These are phyloP conservation scores for Diplodia intermedia DNA, from an alignment of 2,329 filamentous ascomycete genomes.

Conservation along the genomic window DNA sequence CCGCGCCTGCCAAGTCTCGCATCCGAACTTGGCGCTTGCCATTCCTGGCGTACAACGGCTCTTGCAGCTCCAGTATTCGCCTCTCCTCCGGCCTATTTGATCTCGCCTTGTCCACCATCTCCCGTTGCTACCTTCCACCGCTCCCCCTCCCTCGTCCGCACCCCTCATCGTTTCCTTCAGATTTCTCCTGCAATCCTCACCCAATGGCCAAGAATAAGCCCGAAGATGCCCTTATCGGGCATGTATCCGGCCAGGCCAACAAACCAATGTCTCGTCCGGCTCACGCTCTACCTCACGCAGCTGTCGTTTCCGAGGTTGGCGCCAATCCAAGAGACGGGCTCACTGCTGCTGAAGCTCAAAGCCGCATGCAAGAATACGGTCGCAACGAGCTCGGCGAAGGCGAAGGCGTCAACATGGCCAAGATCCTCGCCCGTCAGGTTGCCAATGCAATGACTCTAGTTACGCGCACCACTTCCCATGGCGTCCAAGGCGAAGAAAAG, in stretches of 20 bases:
- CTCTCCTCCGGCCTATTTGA: slow-evolving; percentile 26
- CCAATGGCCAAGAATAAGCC: neutral
- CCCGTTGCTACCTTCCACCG: neutral
- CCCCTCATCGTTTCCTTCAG: neutral
- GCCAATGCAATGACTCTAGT: slow-evolving; percentile 81
- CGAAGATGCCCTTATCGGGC: slow-evolving; percentile 40
- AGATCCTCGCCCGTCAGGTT: slow-evolving; percentile 74
- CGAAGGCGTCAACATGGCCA: slow-evolving; percentile 71
- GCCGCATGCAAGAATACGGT: slow-evolving; percentile 67
- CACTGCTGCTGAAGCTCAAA: slow-evolving; percentile 63
- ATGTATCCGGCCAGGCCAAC: slow-evolving; percentile 56
- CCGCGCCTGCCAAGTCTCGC: neutral
- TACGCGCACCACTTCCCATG: slow-evolving; percentile 34
- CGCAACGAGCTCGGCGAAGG: slow-evolving; percentile 74
- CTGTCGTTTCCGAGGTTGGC: slow-evolving; percentile 63
- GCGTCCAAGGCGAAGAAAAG: slow-evolving; percentile 19
- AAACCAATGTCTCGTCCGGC: slow-evolving; percentile 66
- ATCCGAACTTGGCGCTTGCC: neutral
- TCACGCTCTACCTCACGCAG: slow-evolving; percentile 64
- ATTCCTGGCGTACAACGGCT: neutral
- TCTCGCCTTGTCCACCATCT: neutral
- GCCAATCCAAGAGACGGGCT: slow-evolving; percentile 73
- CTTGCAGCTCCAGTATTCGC: neutral
- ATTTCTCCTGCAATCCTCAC: neutral
- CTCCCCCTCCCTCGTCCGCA: neutral